phyloP scores from a whole-genome alignment of 2,329 filamentous ascomycete species.

The Hysterium pulicare region DNA sequence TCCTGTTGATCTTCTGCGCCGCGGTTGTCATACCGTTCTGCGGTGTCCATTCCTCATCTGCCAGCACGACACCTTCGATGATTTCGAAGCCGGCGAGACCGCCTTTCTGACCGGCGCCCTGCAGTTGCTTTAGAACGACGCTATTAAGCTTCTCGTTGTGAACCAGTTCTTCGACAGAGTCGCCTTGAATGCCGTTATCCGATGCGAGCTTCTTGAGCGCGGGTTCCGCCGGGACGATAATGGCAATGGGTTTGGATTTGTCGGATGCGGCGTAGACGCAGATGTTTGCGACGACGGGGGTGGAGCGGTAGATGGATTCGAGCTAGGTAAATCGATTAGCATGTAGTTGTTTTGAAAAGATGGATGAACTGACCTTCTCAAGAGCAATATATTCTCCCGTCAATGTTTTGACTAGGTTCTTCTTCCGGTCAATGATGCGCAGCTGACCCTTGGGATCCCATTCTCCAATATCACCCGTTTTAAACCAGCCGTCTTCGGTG shows the following conservation, averaged over 20 bases:
- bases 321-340: constrained; percentile 50
- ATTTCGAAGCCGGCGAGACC: constrained; percentile 70
- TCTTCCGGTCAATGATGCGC: constrained; percentile 89
- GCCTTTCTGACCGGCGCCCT: constrained; percentile 60
- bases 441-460: constrained; percentile 78
- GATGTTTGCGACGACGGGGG: constrained; percentile 76
- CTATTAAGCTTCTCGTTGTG: constrained; percentile 62
- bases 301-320: constrained; percentile 83
- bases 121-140: constrained; percentile 67
- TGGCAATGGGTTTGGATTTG: constrained; percentile 74
- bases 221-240: constrained; percentile 64
- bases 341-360: background rate
- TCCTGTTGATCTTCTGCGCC: constrained; percentile 53
- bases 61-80: constrained; percentile 71
- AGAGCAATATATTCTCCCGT: constrained; percentile 96
- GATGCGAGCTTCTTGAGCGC: constrained; percentile 55
- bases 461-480: constrained; percentile 92
- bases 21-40: constrained; percentile 67
- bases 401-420: constrained; percentile 95
- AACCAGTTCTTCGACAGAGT: constrained; percentile 65
- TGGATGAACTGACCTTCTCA: constrained; percentile 57
- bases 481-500: constrained; percentile 90
- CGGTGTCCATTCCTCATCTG: constrained; percentile 85
- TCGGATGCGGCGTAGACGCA: constrained; percentile 79
- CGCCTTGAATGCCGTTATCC: constrained; percentile 60